Evolutionary conservation across 2,329 filamentous ascomycete genomes (phyloP), one percentile per base, ranked within the genome.

Genomic region (Chrysoporthe cubensis): DNA sequence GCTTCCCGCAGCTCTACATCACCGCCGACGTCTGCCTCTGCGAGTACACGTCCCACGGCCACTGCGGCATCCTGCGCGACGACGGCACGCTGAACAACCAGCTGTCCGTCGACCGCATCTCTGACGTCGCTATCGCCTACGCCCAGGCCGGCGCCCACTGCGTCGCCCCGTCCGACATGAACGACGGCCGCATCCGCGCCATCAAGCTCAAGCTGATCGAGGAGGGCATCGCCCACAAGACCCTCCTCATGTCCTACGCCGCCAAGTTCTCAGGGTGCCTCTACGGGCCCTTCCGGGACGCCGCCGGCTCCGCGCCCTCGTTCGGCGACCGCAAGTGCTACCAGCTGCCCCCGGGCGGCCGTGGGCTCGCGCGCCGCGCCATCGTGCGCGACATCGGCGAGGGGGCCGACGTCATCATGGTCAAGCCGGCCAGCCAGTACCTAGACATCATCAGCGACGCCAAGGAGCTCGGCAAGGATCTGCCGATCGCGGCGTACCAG

Each of bases 141-240:
- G 96, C 96, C n/a, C 87, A 91, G 75, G 96, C 96, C 18, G 96
- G 96, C 67, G 96, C 95, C 0, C 96, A 99, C 80, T 98, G 95
- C 78, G 94, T 99, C 40, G 96, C 96, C 0, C 96, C 96, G 1
- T 97, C 93, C 1, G 96, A 99, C 79, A 99, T 99, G 96, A 99
- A 98, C 78, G 96, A 99, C 78, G 96, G 96, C 40, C 91, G 96
- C 72, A 96, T 99, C 75, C 92, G 95, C 68, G 95, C 94, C 70
- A 99, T 99, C 80, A 99, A 99, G 85, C 87, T 97, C 65, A 98
- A 97, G 84, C 85, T 99, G 71, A 98, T 98, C 68, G 95, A 98
- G 79, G 90, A 94, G 68, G 95, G 95, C 65, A 92, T 98, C 73
- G 91, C 94, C 7, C 96, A 99, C 82, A 90, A 91, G 77, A 91